Evolutionary conservation across 495 filamentous ascomycete species (phyloP).

Genomic region (Cryomyces minteri): DNA sequence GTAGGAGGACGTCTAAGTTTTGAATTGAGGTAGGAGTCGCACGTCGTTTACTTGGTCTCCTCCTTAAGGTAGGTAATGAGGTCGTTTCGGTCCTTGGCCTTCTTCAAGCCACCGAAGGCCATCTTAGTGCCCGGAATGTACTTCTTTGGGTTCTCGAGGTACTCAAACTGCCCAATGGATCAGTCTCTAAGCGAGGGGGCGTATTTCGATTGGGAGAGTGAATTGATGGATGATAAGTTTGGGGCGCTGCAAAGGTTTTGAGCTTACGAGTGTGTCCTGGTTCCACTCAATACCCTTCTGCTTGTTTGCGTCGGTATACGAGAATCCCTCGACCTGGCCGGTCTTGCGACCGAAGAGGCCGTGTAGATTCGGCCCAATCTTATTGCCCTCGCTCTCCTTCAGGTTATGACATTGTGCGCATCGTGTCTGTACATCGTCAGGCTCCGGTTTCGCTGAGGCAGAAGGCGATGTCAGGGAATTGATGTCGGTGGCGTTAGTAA

Average conservation of each 20-base stretch:
- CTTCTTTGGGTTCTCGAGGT: constrained; percentile 89
- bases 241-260: too few species aligned
- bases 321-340: constrained; percentile 75
- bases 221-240: too few species aligned
- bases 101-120: constrained; percentile 99
- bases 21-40: too few species aligned
- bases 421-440: constrained; percentile 41
- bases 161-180: constrained; percentile 40
- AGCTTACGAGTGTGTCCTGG: constrained; percentile 65
- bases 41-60: constrained; percentile 20
- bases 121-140: constrained; percentile 99
- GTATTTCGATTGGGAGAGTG: too few species aligned
- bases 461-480: too few species aligned
- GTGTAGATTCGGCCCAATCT: constrained; percentile 92
- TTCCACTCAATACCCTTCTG: constrained; percentile 80
- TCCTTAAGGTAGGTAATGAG: constrained; percentile 51
- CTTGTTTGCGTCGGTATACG: constrained; percentile 99
- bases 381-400: constrained; percentile 74
- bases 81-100: constrained; percentile 98
- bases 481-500: neutral
- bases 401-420: constrained; percentile 98
- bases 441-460: neutral
- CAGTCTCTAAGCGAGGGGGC: too few species aligned
- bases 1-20: too few species aligned
- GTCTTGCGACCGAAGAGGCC: constrained; percentile 96